Evolutionary conservation across 805 yeast genomes (phyloP), one percentile per base, ranked within the genome.

Genomic region (Barnettozyma populi): DNA sequence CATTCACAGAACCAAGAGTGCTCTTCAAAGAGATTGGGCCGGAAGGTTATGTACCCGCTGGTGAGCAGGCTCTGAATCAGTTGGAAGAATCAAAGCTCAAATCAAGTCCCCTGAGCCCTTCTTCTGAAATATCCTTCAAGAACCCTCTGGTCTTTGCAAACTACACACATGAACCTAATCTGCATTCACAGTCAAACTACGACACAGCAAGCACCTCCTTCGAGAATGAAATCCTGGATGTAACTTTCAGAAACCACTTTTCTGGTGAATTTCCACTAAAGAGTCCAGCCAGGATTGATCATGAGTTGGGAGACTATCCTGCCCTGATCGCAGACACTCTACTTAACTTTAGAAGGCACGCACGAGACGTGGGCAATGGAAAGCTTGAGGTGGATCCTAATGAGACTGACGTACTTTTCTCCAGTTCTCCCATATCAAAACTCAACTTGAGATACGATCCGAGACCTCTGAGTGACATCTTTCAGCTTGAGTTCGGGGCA

Each of bases 361-460:
- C 11, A 10, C 19, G 18, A 21, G 40, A 38, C 13, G 7, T 37
- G 10, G n/a, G 8, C 4, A 8, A 25, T 11, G 43, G 35, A 8
- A 23, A 35, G 16, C 6, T 25, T 3, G 44, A 45, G 9, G 13
- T 16, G 4, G 44, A 41, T 18, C 36, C 38, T 29, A 18, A 36
- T 35, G 18, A 29, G 18, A 8, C 40, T 19, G 20, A 36, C 18
- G 23, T 37, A 7, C 20, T 41, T 2, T 42, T 52, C n/a, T 48
- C 59, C 41, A 38, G 59, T 39, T 46, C 61, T 9, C 53, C 51
- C 11, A 34, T 55, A 1, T 45, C 55, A 14, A 50, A 50, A 13
- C 48, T 55, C 19, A 57, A 53, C 18, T 49, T 52, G 13, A 55
- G 48, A 43, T 53, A 52, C 13, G 58, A 53, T 7, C 51, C 56